Conservation (phyloP, 176 grass and related monocot genomes). For the Juncus inflexus region DNA sequence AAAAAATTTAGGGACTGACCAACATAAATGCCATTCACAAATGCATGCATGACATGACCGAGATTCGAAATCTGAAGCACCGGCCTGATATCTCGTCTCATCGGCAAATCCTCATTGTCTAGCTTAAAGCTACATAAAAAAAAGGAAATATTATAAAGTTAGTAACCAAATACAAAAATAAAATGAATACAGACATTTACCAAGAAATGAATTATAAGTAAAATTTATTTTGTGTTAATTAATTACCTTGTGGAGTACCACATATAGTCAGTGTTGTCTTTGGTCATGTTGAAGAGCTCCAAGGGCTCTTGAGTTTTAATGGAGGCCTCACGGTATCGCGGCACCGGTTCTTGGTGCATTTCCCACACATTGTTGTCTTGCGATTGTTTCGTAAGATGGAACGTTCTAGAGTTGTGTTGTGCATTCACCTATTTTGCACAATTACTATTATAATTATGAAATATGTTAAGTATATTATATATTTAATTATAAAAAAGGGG, state of each 20-base stretch:
- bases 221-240: neutral
- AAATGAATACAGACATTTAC: neutral
- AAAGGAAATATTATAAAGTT: slow-evolving; percentile 8
- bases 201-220: neutral
- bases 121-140: slow-evolving; percentile 55
- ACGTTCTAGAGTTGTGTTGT: slow-evolving; percentile 72
- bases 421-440: slow-evolving; percentile 54
- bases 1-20: slow-evolving; percentile 40
- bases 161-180: neutral
- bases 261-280: slow-evolving; percentile 70
- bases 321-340: slow-evolving; percentile 24
- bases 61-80: slow-evolving; percentile 59
- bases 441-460: neutral
- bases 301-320: slow-evolving; percentile 42
- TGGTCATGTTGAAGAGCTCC: slow-evolving; percentile 74
- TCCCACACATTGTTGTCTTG: slow-evolving; percentile 49
- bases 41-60: slow-evolving; percentile 57
- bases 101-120: slow-evolving; percentile 70
- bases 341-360: slow-evolving; percentile 61
- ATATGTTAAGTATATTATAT: neutral
- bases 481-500: neutral
- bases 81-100: slow-evolving; percentile 70
- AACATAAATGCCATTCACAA: slow-evolving; percentile 50
- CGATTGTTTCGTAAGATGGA: slow-evolving; percentile 31
- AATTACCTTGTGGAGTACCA: slow-evolving; percentile 87